Evolutionary conservation across 345 rosid genomes (phyloP), one percentile per base, ranked within the genome.

Genomic region (Populus davidiana): DNA sequence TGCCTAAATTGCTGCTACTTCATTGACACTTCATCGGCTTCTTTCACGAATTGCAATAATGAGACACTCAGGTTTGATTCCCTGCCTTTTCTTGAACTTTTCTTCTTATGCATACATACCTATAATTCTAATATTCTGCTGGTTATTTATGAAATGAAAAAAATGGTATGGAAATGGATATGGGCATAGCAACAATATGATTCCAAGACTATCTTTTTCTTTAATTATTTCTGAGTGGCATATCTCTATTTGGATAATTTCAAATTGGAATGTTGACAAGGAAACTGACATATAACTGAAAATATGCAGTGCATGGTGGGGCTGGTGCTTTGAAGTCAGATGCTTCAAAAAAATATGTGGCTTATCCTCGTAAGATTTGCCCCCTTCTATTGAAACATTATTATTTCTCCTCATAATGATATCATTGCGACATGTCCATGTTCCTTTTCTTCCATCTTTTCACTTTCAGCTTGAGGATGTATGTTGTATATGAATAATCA

Each of bases 61-160:
- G 75, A 10, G 12, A 67, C 83, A 56, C 33, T 71, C 81, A 81
- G 89, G 91, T 89, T 81, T 75, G 86, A 84, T 63, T 72, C 62
- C 18, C 44, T 74, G 49, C 64, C 31, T 78, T 76, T 73, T 65
- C 36, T 44, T 44, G 44, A 69, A 16, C 56, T 75, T n/a, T 29
- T 43, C 44, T 56, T 52, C 21, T n/a, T 17, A 65, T 59, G 71
- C 66, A 68, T 49, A 16, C 23, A 27, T 61, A 25, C 62, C 66
- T 12, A 17, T 54, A 6, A 12, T 13, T 21, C 62, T 76, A 38
- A 67, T 44, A 33, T 70, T 79, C 67, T 44, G 21, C 68, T 66
- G 44, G 56, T 47, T 74, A 29, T 41, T 25, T 5, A 21, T 18
- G 69, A 50, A 21, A 49, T 5, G 3, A 4, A 44, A 4, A 44